phyloP scores from a whole-genome alignment of 768 basidiomycete genomes.

The Mycena alexandri region DNA sequence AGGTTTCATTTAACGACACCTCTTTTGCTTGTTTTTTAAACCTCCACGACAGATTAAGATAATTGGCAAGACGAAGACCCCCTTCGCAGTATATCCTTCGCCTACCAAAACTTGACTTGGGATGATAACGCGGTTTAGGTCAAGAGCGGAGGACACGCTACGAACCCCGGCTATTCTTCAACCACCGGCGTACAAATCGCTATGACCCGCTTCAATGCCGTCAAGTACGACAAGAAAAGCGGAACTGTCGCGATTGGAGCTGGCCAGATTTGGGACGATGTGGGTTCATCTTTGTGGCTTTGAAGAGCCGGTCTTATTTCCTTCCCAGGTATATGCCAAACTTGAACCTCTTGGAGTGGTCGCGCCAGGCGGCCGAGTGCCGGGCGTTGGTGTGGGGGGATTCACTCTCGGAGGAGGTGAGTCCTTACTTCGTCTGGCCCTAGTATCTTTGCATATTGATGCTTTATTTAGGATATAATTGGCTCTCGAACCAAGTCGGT shows the following conservation, averaged over 20 bases:
- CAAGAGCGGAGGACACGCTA: constrained; percentile 71
- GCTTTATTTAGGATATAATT: constrained; percentile 69
- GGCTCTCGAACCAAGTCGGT: constrained; percentile 72
- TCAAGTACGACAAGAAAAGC: constrained; percentile 54
- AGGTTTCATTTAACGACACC: constrained; percentile 37
- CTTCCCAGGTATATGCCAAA: constrained; percentile 56
- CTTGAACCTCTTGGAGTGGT: no score
- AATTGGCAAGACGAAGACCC: constrained; percentile 56
- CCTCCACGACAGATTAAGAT: constrained; percentile 57
- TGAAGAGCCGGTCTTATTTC: no score
- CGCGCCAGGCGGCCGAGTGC: no score
- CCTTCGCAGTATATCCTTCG: no score
- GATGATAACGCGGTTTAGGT: constrained; percentile 55
- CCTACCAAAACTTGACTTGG: no score
- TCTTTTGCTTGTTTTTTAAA: not conserved
- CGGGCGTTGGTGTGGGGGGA: no score
- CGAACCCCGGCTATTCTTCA: no score
- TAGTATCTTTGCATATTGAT: constrained; percentile 58
- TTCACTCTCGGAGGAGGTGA: no score
- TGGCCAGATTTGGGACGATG: constrained; percentile 74
- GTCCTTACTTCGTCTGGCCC: no score
- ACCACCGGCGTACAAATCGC: constrained; percentile 71
- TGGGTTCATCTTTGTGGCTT: no score
- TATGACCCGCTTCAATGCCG: constrained; percentile 61
- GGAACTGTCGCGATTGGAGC: constrained; percentile 59